Base-by-base conservation (phyloP, 2,329 filamentous ascomycete genomes). In the Talaromyces islandicus region DNA sequence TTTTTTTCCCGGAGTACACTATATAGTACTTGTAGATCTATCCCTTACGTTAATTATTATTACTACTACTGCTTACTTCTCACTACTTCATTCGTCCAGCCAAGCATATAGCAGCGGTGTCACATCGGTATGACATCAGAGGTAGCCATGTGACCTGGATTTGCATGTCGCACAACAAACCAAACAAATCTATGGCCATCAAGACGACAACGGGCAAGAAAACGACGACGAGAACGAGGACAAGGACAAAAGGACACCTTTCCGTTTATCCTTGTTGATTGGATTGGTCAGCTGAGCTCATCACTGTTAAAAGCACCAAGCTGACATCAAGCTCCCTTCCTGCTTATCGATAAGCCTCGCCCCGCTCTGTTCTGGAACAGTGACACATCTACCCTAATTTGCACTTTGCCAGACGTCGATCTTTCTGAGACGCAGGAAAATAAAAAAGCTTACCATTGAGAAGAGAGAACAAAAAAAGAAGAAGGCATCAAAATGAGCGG, bases 71-170 rank as follows among this genome's bases (percentile, higher is more conserved):
- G 17, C 5, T 14, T 17, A 11, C 5, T 21, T 25, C 43, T 25
- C 24, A 14, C 43, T 9, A 5, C n/a, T 24, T 19, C 4, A 50
- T 50, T 54, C 35, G 35, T n/a, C 14, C 35, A 38, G 35, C 14
- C 35, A 7, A n/a, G 35, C 35, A 38, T 38, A 38, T 2, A 21
- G 6, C 43, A 46, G 21, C 25, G 27, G 30, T 30, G 30, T 55
- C 30, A 55, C 53, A 66, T 65, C 48, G 58, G 46, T 58, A 62
- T 67, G 60, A 67, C 63, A 65, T 64, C 62, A 67, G 60, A 55
- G 12, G 27, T 21, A 6, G 25, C 51, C 51, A 35, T 35, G 27
- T 54, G 30, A 54, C 14, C 24, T 35, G 19, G 30, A 12, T 2
- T 25, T 54, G n/a, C 21, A 19, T 12, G 27, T 29, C 25, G 25